phyloP scores from a whole-genome alignment of 176 grass and related monocot species.

The Dactylis glomerata region DNA sequence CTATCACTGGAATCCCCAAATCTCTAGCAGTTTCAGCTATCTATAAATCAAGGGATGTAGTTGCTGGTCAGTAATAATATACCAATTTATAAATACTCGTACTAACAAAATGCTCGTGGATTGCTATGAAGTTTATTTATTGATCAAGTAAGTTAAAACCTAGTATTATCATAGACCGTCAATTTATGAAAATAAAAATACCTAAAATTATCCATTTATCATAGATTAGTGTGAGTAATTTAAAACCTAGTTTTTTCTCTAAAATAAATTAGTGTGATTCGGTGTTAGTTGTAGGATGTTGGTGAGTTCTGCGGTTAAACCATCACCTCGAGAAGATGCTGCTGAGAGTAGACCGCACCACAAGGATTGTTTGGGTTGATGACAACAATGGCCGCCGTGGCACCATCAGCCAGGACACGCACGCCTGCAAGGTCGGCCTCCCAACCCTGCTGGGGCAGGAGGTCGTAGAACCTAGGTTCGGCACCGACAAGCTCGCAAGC shows the following conservation, averaged over 20 bases:
- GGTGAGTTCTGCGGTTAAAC: no score
- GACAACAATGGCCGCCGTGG: slow-evolving; percentile 63
- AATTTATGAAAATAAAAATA: no score
- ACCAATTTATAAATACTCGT: no score
- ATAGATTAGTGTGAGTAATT: no score
- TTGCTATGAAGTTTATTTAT: neutral
- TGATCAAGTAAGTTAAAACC: no score
- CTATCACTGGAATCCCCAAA: no score
- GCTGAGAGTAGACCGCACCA: slow-evolving; percentile 46
- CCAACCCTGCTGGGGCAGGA: slow-evolving; percentile 51
- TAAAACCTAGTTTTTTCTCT: no score
- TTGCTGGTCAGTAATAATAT: neutral
- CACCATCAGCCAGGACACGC: slow-evolving; percentile 21
- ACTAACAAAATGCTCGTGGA: no score
- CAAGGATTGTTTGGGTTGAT: slow-evolving; percentile 95
- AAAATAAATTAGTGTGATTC: no score
- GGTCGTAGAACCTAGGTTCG: slow-evolving; percentile 71
- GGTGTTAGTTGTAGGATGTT: no score
- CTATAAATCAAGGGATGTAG: slow-evolving; percentile 29
- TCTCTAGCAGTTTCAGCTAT: slow-evolving; percentile 69
- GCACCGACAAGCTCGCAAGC: slow-evolving; percentile 62
- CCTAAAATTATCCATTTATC: no score
- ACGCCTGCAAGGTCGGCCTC: slow-evolving; percentile 54
- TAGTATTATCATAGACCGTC: no score
- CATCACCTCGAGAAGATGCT: slow-evolving; percentile 57